Percentiles rank a stretch among this genome's conserved stretches.
Conservation (phyloP, 1,139 yeast species). For the Zhuliangozyma parablackwelliae region DNA sequence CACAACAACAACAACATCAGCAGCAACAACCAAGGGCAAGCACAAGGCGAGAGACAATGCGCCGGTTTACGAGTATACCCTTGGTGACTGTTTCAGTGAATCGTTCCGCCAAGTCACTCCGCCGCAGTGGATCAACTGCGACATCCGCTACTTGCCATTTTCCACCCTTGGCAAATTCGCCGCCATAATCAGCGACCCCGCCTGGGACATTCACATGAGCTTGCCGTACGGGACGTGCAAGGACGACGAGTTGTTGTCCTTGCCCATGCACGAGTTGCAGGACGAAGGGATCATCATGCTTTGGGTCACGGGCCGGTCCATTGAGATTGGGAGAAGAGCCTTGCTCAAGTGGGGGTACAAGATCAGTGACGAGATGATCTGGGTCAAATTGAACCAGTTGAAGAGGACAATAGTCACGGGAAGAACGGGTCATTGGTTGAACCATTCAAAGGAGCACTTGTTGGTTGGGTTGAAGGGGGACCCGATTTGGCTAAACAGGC, state of each 20-base stretch:
- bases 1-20: slow-evolving; percentile 1
- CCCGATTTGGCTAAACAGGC: slow-evolving; percentile 66
- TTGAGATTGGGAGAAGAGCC: slow-evolving; percentile 80
- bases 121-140: slow-evolving; percentile 86
- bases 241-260: slow-evolving; percentile 62
- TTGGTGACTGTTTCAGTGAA: slow-evolving; percentile 52
- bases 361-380: slow-evolving; percentile 73
- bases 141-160: slow-evolving; percentile 69
- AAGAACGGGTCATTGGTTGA: slow-evolving; percentile 94
- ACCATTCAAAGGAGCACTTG: slow-evolving; percentile 90
- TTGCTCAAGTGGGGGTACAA: slow-evolving; percentile 77
- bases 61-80: slow-evolving; percentile 38
- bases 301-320: slow-evolving; percentile 95
- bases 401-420: slow-evolving; percentile 91
- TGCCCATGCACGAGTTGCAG: slow-evolving; percentile 68
- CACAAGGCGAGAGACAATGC: slow-evolving; percentile 4
- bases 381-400: slow-evolving; percentile 88
- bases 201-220: slow-evolving; percentile 85
- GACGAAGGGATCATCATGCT: slow-evolving; percentile 77
- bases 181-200: slow-evolving; percentile 85
- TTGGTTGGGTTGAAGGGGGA: slow-evolving; percentile 80
- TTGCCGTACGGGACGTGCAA: slow-evolving; percentile 75
- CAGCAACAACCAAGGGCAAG: background rate
- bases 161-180: slow-evolving; percentile 74
- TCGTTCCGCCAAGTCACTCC: slow-evolving; percentile 34